Percentiles rank a stretch among this genome's conserved stretches.
Evolutionary conservation across 352 stramenopile species (phyloP).

Genomic region (Blastocystis sp.): DNA sequence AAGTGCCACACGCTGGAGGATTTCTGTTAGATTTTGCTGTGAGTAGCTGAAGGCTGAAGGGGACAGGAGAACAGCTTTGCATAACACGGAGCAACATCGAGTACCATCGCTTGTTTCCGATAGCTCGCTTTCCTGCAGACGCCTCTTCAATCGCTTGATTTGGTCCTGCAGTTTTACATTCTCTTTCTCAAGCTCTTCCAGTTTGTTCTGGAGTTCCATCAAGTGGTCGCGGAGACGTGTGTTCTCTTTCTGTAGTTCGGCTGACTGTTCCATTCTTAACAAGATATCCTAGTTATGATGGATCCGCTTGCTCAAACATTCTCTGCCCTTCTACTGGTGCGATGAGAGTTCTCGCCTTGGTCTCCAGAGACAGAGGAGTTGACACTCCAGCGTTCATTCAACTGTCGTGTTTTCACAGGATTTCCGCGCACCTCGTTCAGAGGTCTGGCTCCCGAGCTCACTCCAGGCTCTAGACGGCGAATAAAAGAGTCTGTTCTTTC

Average conservation of each 20-base stretch:
- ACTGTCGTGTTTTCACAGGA: slow-evolving; percentile 15
- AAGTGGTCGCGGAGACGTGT: neutral
- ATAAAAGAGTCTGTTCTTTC: slow-evolving; percentile 52
- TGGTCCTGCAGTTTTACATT: neutral
- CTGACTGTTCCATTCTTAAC: neutral
- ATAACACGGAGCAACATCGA: neutral
- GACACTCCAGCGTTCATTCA: neutral
- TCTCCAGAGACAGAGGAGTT: neutral
- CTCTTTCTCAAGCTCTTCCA: slow-evolving; percentile 1
- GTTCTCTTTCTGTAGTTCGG: slow-evolving; percentile 26
- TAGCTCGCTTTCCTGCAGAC: neutral
- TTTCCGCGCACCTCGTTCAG: neutral
- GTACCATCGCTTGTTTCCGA: neutral
- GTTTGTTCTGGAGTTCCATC: neutral
- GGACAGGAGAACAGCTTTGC: neutral
- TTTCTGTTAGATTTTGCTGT: neutral
- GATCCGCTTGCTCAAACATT: neutral
- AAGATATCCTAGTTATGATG: neutral
- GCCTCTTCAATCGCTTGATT: neutral
- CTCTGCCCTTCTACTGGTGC: neutral
- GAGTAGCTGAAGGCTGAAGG: slow-evolving; percentile 12
- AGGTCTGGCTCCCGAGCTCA: neutral
- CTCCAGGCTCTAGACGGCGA: neutral
- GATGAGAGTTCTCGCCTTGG: neutral
- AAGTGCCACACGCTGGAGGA: slow-evolving; percentile 4